Percentiles rank a stretch among this genome's conserved stretches.
phyloP scores from a whole-genome alignment of 140 eudicot species.

The Oenanthe javanica region DNA sequence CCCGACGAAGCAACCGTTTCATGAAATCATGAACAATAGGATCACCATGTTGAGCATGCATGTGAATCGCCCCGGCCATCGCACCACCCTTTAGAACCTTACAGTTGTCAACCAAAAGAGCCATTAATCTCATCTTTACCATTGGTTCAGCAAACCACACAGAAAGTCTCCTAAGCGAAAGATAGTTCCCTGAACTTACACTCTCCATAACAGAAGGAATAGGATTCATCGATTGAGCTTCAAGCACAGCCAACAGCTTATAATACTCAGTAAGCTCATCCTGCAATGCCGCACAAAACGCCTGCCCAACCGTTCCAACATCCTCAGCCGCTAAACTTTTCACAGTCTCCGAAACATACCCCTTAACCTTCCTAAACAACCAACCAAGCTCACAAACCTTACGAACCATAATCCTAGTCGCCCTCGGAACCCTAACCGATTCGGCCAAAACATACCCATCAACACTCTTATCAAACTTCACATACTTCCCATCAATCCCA shows the following conservation, averaged over 20 bases:
- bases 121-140: constrained; percentile 97
- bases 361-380: constrained; percentile 82
- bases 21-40: constrained; percentile 90
- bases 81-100: constrained; percentile 87
- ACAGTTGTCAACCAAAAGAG: constrained; percentile 87
- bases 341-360: constrained; percentile 65
- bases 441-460: constrained; percentile 64
- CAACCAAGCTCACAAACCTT: constrained; percentile 92
- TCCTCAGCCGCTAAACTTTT: constrained; percentile 60
- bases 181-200: constrained; percentile 66
- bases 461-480: constrained; percentile 49
- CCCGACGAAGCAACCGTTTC: constrained; percentile 85
- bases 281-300: constrained; percentile 94
- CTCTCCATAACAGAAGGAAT: constrained; percentile 72
- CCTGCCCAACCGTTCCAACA: constrained; percentile 97
- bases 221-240: constrained; percentile 79
- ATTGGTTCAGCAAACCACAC: constrained; percentile 96
- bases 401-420: constrained; percentile 52
- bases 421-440: constrained; percentile 47
- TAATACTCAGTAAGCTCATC: constrained; percentile 89
- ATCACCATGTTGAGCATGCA: constrained; percentile 99
- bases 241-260: constrained; percentile 83
- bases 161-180: constrained; percentile 78
- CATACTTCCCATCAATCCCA: constrained; percentile 90
- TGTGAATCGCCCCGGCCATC: constrained; percentile 98